Conservation (phyloP, 2,329 filamentous ascomycete species). For the Dothideomycetidae sp. region DNA sequence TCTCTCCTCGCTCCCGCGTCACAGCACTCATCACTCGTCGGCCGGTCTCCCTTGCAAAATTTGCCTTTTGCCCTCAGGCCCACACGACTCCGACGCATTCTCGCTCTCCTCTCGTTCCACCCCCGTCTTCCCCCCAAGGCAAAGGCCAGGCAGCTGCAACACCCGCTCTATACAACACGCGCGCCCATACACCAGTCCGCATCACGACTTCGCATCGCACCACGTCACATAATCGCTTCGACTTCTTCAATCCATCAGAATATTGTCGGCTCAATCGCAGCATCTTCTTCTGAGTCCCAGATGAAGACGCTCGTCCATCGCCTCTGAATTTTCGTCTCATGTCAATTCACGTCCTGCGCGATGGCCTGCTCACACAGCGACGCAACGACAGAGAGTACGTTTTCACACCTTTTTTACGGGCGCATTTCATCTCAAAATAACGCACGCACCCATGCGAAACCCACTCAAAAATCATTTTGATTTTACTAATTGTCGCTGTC, state of each 20-base stretch:
- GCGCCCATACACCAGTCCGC: neutral
- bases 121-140: no score
- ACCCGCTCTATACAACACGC: neutral
- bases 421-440: conserved; percentile 19
- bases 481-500: conserved; percentile 25
- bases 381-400: conserved; percentile 33
- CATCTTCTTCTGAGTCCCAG: conserved; percentile 26
- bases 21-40: no score
- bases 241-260: neutral
- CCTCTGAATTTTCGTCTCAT: conserved; percentile 29
- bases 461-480: conserved; percentile 26
- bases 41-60: no score
- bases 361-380: conserved; percentile 27
- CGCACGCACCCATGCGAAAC: conserved; percentile 24
- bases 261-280: conserved; percentile 2
- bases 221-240: neutral
- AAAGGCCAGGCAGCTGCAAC: no score
- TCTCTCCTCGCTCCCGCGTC: no score
- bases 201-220: neutral
- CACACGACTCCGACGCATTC: no score
- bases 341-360: conserved; percentile 33
- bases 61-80: no score
- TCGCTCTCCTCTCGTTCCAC: no score
- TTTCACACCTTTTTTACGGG: conserved; percentile 17
- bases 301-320: conserved; percentile 23